These are phyloP conservation scores for Chlorella sp. DNA, from an alignment of 139 green algal species.

Conservation along the genomic window DNA sequence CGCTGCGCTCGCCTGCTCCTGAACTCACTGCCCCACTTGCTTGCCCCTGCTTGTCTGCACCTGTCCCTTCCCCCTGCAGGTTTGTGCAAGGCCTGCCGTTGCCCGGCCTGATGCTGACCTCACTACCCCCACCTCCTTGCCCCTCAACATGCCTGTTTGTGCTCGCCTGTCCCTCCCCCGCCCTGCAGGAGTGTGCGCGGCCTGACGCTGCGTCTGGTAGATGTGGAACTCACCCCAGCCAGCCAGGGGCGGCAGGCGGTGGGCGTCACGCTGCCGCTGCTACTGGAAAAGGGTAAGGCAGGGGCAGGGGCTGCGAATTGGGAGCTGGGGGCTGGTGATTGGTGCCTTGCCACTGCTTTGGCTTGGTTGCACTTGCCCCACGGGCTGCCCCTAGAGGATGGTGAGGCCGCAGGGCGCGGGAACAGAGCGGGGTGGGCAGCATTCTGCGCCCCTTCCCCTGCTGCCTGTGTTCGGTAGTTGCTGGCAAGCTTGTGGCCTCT, in stretches of 20 bases:
- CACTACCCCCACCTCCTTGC: not conserved
- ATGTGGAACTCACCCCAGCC: conserved; percentile 56
- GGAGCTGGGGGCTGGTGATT: no score
- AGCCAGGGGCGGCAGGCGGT: conserved; percentile 58
- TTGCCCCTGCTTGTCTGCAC: not conserved
- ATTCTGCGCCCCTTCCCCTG: no score
- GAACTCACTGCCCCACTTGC: not conserved
- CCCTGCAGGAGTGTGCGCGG: not conserved
- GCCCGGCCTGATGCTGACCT: not conserved
- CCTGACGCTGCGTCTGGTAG: conserved; percentile 25
- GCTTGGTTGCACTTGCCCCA: no score
- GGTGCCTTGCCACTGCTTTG: no score
- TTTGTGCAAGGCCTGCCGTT: no score
- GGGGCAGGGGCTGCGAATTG: not conserved
- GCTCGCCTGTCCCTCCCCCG: not conserved
- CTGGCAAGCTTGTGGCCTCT: no score
- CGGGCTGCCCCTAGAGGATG: no score
- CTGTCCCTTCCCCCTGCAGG: not conserved
- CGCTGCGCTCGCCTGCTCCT: not conserved
- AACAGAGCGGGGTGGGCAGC: no score
- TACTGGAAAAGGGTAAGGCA: conserved; percentile 69
- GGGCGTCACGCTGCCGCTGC: conserved; percentile 66
- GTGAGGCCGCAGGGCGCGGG: no score
- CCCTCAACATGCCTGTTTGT: not conserved
- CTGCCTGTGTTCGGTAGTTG: no score